phyloP scores from a whole-genome alignment of 2,329 filamentous ascomycete species.

The Colletotrichum gloeosporioides region DNA sequence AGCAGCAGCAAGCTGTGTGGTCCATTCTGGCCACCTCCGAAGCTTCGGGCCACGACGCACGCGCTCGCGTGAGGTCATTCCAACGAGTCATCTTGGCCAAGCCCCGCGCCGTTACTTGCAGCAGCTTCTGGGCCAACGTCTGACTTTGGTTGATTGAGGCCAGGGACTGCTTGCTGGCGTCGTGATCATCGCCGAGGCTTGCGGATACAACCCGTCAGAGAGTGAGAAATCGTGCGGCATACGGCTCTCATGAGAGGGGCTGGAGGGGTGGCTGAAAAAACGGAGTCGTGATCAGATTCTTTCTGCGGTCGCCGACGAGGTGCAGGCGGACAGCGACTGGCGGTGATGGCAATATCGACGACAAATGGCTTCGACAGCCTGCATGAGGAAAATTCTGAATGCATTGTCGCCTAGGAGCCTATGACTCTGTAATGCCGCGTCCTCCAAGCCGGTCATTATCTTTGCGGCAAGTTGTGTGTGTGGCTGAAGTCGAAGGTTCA shows the following conservation, averaged over 20 bases:
- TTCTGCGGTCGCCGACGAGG: slow-evolving; percentile 17
- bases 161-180: slow-evolving; percentile 7
- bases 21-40: slow-evolving; percentile 11
- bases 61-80: slow-evolving; percentile 14
- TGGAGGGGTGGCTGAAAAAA: slow-evolving; percentile 17
- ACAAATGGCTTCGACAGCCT: background rate
- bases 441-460: background rate
- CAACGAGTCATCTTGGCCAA: slow-evolving; percentile 8
- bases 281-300: slow-evolving; percentile 20
- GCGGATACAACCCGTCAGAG: background rate
- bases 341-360: slow-evolving; percentile 4
- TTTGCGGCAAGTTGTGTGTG: background rate
- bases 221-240: background rate
- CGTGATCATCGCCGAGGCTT: slow-evolving; percentile 11
- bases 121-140: background rate
- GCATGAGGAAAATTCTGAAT: background rate
- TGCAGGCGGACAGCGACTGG: slow-evolving; percentile 9
- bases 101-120: background rate
- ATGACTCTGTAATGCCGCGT: background rate
- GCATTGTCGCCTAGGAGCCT: background rate
- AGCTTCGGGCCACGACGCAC: slow-evolving; percentile 1
- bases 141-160: background rate
- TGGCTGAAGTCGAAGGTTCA: background rate
- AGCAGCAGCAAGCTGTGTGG: background rate
- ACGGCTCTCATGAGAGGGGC: background rate